Conservation (phyloP, 352 stramenopile species). For the Globisporangium canariense region DNA sequence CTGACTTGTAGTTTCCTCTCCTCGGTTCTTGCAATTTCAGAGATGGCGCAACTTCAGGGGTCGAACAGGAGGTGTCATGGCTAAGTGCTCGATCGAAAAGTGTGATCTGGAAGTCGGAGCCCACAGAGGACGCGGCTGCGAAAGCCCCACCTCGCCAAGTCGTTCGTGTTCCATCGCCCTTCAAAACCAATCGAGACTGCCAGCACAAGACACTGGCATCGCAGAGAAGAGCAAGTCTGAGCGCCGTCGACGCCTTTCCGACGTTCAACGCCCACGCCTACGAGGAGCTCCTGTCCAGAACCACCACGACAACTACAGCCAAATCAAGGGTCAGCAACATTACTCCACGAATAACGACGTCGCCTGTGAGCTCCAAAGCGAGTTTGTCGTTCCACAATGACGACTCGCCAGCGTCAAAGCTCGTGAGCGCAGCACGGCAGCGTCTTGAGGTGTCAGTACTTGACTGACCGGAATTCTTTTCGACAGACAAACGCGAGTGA, state of each 20-base stretch:
- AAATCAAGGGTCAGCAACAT: neutral
- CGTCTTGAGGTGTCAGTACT: conserved; percentile 22
- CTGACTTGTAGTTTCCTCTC: neutral
- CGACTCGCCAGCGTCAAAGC: conserved; percentile 25
- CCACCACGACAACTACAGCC: conserved; percentile 3
- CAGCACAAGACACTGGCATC: neutral
- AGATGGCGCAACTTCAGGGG: neutral
- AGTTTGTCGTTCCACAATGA: conserved; percentile 24
- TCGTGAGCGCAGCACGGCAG: conserved; percentile 38
- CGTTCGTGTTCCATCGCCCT: conserved; percentile 27
- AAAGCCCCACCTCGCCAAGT: conserved; percentile 33
- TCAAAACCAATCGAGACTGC: conserved; percentile 2
- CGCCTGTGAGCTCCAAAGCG: conserved; percentile 13
- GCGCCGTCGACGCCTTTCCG: conserved; percentile 24
- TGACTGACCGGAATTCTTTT: too few relatives aligned
- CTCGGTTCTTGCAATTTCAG: neutral
- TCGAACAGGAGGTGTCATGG: conserved; percentile 48
- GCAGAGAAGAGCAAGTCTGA: conserved; percentile 14
- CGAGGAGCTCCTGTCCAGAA: conserved; percentile 24
- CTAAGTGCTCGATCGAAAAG: conserved; percentile 36
- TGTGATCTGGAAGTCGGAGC: conserved; percentile 42
- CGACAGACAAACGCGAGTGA: too few relatives aligned
- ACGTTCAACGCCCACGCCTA: conserved; percentile 30
- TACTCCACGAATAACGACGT: neutral
- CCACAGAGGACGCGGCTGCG: conserved; percentile 20